Base-by-base conservation (phyloP, 164 flowering plant species). In the Nymphaea colorata region DNA sequence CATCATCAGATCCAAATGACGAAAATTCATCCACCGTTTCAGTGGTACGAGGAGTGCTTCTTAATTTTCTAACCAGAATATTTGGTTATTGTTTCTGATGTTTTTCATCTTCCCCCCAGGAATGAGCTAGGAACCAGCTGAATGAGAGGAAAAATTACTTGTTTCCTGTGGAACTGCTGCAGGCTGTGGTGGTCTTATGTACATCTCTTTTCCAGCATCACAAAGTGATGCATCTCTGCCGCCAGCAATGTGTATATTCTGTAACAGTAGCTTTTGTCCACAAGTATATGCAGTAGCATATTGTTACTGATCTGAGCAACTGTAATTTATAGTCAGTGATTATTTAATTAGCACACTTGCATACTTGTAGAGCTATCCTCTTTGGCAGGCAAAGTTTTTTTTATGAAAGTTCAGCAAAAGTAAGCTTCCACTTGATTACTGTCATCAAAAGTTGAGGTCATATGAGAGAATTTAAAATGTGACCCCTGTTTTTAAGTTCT, bases 1-100 rank as follows among this genome's bases (percentile, higher is more conserved):
- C 65, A 41, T 66, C 78, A 15, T 68, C 65, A 16, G 88, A 82
- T 69, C 70, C 59, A 61, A 73, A 59, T 60, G 36, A 71, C 53
- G 62, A 59, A 42, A 61, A 77, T 42, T 60, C 79, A 53, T 73
- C 75, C 4, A 45, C 45, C 15, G 65, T 65, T 60, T 64, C 74
- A 41, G 69, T 77, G 84, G 82, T 76, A 75, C 12, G 10, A 47
- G 25, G 10, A 69, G 11, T 41, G 41, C 3, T 5, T 45, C 36
- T 2, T 0, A 47, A 45, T 5, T 45, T 7, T 47, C 55, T 47
- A 6, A 4, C 12, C 12, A 47, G 12, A 47, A 12, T 47, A 7
- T 47, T 47, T 47, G 55, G 2, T 7, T 2, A 47, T 47, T 12
- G 55, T 12, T 47, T 47, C 55, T 47, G 5, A 47, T 47, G 12